Percentiles rank a stretch among this genome's conserved stretches.
These are phyloP conservation scores for Tulasnella sp. DNA, from an alignment of 768 basidiomycete genomes.

Conservation along the genomic window DNA sequence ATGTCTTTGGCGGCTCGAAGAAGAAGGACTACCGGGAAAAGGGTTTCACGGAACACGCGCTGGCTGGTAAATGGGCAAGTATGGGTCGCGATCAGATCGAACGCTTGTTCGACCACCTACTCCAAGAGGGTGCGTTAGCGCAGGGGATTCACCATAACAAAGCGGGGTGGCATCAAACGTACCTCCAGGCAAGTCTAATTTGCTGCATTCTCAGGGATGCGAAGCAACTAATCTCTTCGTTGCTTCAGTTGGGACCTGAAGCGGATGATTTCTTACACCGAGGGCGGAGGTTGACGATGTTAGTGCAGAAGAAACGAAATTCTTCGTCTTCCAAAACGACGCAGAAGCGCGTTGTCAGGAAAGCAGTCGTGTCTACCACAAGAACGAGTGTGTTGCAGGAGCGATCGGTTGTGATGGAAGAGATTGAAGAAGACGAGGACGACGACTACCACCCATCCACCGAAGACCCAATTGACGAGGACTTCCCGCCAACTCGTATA, in stretches of 20 bases:
- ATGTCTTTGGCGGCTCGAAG: constrained; percentile 69
- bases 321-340: constrained; percentile 23
- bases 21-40: constrained; percentile 52
- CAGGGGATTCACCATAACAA: constrained; percentile 53
- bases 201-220: neutral
- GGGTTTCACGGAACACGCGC: constrained; percentile 52
- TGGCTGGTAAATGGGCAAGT: constrained; percentile 60
- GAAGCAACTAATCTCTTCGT: neutral
- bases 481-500: constrained; percentile 34
- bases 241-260: constrained; percentile 34
- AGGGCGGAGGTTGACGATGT: constrained; percentile 32
- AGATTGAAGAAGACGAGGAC: constrained; percentile 20
- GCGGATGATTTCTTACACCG: constrained; percentile 36
- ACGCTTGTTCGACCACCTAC: constrained; percentile 62
- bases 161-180: constrained; percentile 56
- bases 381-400: constrained; percentile 32
- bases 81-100: constrained; percentile 61
- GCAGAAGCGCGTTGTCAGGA: constrained; percentile 18
- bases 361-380: constrained; percentile 32
- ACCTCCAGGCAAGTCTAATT: constrained; percentile 53
- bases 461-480: constrained; percentile 13
- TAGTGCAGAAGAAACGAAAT: constrained; percentile 28
- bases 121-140: constrained; percentile 56
- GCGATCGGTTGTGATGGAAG: constrained; percentile 31
- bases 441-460: constrained; percentile 14